These are phyloP conservation scores for Solanum sejunctum DNA, from an alignment of 257 asterid genomes.

Conservation along the genomic window DNA sequence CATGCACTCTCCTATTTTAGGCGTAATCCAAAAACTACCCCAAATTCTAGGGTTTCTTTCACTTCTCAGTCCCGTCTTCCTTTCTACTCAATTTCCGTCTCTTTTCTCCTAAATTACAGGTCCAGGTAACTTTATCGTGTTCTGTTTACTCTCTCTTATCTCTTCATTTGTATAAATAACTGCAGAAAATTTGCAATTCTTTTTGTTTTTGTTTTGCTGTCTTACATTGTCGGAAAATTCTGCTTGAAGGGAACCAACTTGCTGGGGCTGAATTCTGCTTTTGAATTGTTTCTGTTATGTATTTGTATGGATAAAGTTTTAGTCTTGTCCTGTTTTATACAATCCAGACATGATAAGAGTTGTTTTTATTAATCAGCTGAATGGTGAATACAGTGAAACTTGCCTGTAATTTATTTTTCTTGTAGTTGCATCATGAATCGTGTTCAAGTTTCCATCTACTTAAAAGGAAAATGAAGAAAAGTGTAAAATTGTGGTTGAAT, in stretches of 20 bases:
- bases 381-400: background rate
- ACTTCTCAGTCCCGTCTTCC: constrained; percentile 19
- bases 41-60: constrained; percentile 42
- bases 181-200: background rate
- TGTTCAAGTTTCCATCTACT: background rate
- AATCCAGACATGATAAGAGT: background rate
- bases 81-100: constrained; percentile 8
- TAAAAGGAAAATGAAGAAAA: background rate
- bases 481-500: background rate
- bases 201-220: background rate
- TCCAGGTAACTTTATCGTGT: constrained; percentile 23
- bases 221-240: background rate
- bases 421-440: background rate
- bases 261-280: background rate
- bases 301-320: background rate
- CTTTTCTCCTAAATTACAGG: background rate
- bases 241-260: background rate
- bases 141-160: background rate
- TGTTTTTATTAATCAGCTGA: background rate
- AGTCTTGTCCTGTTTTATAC: background rate
- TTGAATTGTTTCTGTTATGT: background rate
- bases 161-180: background rate
- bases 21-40: constrained; percentile 41
- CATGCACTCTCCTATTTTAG: constrained; percentile 5
- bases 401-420: background rate